Evolutionary conservation across 441 rosid species (phyloP).

Genomic region (Pelargonium citronellum): DNA sequence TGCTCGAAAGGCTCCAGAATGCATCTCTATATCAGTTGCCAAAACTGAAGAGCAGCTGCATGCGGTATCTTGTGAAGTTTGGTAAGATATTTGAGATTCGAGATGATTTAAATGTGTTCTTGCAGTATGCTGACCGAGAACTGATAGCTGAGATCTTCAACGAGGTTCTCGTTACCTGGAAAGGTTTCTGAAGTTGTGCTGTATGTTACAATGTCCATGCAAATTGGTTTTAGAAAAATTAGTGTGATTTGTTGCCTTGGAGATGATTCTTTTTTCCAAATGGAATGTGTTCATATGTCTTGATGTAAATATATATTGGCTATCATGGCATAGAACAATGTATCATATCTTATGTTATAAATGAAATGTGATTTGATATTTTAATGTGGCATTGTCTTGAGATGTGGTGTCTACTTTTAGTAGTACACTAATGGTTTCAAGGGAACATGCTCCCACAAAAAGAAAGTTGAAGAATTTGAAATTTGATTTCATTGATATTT

Average conservation of each 20-base stretch:
- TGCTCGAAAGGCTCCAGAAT: constrained; percentile 73
- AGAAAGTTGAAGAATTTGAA: too few relatives aligned
- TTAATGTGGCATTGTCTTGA: too few relatives aligned
- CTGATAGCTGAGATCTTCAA: constrained; percentile 70
- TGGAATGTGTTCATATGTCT: constrained; percentile 34
- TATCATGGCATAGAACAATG: constrained; percentile 17
- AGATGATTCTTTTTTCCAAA: constrained; percentile 38
- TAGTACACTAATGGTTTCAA: too few relatives aligned
- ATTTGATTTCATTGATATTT: too few relatives aligned
- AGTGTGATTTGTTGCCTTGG: constrained; percentile 21
- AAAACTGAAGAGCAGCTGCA: constrained; percentile 64
- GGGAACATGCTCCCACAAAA: too few relatives aligned
- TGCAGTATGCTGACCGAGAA: constrained; percentile 73
- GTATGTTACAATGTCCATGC: too few relatives aligned
- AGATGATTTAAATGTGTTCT: constrained; percentile 60
- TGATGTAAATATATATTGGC: constrained; percentile 35
- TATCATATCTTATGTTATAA: too few relatives aligned
- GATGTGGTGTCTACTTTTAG: too few relatives aligned
- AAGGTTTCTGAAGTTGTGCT: constrained; percentile 54
- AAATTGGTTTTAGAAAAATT: not conserved
- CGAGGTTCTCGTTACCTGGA: constrained; percentile 76
- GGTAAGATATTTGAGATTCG: constrained; percentile 79
- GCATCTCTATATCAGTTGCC: constrained; percentile 61
- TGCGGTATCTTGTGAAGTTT: constrained; percentile 83
- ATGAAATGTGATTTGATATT: too few relatives aligned